Evolutionary conservation across 805 yeast genomes (phyloP).

Genomic region (Cyberlindnera mrakii): DNA sequence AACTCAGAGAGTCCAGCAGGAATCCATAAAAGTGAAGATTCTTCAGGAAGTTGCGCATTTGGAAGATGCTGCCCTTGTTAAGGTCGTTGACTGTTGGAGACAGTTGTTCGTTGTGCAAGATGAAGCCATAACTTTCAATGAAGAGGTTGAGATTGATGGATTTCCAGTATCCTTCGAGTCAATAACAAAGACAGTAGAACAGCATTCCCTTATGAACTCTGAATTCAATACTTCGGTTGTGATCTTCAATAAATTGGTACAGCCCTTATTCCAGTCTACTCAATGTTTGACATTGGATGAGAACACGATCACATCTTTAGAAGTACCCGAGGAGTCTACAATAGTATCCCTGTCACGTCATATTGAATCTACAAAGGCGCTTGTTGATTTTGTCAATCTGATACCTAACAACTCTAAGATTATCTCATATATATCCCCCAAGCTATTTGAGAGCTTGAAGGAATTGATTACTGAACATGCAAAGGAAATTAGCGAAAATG

Average conservation of each 20-base stretch:
- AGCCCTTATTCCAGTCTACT: constrained; percentile 4
- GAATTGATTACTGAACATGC: constrained; percentile 14
- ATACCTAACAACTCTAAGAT: constrained; percentile 12
- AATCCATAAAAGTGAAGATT: constrained; percentile 6
- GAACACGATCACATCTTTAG: constrained; percentile 2
- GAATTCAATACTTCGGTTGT: constrained; percentile 12
- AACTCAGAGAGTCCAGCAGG: constrained; percentile 4
- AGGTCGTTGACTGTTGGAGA: constrained; percentile 12
- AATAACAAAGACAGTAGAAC: constrained; percentile 6
- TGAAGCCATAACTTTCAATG: constrained; percentile 10
- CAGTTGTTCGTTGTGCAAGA: constrained; percentile 7
- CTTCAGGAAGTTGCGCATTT: constrained; percentile 4
- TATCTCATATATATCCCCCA: constrained; percentile 16
- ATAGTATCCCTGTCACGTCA: not conserved
- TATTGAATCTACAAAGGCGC: constrained; percentile 13
- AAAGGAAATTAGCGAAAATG: constrained; percentile 9
- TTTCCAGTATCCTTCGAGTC: constrained; percentile 9
- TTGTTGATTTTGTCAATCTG: constrained; percentile 15
- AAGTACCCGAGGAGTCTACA: not conserved
- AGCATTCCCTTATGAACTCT: constrained; percentile 5
- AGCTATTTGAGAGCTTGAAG: constrained; percentile 19
- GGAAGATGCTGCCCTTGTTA: constrained; percentile 2
- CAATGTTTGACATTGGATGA: constrained; percentile 3
- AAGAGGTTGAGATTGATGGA: constrained; percentile 17
- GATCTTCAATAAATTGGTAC: constrained; percentile 13